Conservation (phyloP, 768 basidiomycete species). For the Leccinum disarticulatum region DNA sequence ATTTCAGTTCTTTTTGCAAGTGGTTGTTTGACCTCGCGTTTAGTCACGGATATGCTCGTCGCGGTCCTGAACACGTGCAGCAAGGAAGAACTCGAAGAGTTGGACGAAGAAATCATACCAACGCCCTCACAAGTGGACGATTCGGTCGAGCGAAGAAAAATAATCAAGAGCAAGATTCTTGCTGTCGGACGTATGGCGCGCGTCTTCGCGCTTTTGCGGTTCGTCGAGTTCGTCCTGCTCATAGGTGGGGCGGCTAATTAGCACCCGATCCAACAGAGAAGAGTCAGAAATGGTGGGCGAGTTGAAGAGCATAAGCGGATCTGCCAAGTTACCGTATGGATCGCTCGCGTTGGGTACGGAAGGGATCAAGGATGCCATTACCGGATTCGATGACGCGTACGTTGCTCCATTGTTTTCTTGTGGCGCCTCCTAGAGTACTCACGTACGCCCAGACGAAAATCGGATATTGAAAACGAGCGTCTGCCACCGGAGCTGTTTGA, state of each 20-base stretch:
- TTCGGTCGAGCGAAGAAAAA: slow-evolving; percentile 71
- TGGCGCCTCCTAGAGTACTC: background rate
- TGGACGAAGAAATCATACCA: slow-evolving; percentile 46
- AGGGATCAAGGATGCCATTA: slow-evolving; percentile 93
- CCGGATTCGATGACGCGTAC: slow-evolving; percentile 93
- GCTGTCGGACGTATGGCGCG: slow-evolving; percentile 96
- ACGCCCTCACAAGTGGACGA: slow-evolving; percentile 43
- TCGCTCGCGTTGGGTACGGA: slow-evolving; percentile 86
- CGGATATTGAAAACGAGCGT: slow-evolving; percentile 98
- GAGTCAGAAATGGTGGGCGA: slow-evolving; percentile 98
- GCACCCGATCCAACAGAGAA: slow-evolving; percentile 54
- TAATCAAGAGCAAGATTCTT: slow-evolving; percentile 98
- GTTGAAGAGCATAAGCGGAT: slow-evolving; percentile 86
- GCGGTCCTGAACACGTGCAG: slow-evolving; percentile 95
- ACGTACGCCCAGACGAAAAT: slow-evolving; percentile 69
- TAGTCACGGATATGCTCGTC: slow-evolving; percentile 98
- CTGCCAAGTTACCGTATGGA: slow-evolving; percentile 75
- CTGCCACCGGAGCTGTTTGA: slow-evolving; percentile 96
- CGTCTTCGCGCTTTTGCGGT: slow-evolving; percentile 95
- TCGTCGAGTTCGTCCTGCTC: slow-evolving; percentile 32
- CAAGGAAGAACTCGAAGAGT: slow-evolving; percentile 93
- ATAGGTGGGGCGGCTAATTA: background rate
- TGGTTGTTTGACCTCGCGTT: slow-evolving; percentile 6
- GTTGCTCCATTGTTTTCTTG: slow-evolving; percentile 44
- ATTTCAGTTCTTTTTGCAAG: background rate